Evolutionary conservation across 371 early-diverging fungal genomes (phyloP), one percentile per base, ranked within the genome.

Genomic region (Capillidium rhysosporum): DNA sequence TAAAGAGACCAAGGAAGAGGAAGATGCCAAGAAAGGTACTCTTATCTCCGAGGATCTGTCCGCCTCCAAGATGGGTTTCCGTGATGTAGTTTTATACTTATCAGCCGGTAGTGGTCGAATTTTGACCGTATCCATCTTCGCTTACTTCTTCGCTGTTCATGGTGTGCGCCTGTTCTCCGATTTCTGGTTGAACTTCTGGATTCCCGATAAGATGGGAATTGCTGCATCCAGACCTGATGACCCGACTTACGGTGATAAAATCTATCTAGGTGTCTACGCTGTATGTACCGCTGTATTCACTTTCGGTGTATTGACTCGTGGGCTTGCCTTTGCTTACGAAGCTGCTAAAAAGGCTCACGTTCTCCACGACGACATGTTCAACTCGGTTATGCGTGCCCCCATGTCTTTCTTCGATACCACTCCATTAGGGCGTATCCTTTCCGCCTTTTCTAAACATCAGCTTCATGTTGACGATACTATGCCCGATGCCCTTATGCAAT

Each of bases 371-470:
- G 87, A 92, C 46, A 73, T 68, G 39, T 92, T 52, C 59, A 54
- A 63, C 61, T 59, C 52, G 7, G 61, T 70, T 9, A 54, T 78
- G 64, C 75, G 70, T 28, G 75, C 84, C 5, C 85, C 86, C 8
- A 82, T 83, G 79, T 61, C 69, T 2, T 87, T 77, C 61, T 89
- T 84, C 59, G 87, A 85, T 54, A 66, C 71, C 1, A 85, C 89
- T 0, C 84, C 92, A 5, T 59, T 85, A 16, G 89, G 86, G 26
- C 80, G 89, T 20, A 85, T 96, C 51, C 68, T 86, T 47, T 69
- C 80, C 43, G 71, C 73, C 28, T 88, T 88, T 56, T 77, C 84
- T 21, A 71, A 75, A 23, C 82, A 89, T 62, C 67, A 80, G 52
- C 76, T 73, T 56, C 62, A 70, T 16, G 70, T 80, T 4, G 89